Base-by-base conservation (phyloP, 108 stramenopile species). In the Thalassiosira profunda region DNA sequence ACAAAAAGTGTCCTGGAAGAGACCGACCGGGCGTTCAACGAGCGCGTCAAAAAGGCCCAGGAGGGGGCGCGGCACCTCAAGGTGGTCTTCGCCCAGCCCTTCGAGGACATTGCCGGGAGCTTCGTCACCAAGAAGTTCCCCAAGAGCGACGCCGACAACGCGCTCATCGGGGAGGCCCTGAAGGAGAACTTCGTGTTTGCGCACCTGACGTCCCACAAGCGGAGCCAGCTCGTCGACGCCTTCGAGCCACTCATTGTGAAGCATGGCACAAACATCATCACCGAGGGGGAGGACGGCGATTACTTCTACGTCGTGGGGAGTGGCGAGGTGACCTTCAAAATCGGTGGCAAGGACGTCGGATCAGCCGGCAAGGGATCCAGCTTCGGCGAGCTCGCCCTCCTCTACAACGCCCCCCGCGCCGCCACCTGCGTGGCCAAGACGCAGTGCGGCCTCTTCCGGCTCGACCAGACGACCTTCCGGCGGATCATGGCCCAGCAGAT, bases 381-480 rank as follows among this genome's bases (percentile, higher is more conserved):
- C 51, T 98, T 99, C 80, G 98, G 98, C 25, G 98, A 99, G 68
- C 72, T 98, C 17, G 93, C 97, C 4, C 68, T 98, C 20, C 60
- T 98, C 64, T 99, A 99, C 71, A 91, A 98, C 70, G 86, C 81
- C 23, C 96, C 97, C 0, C 84, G 98, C 17, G 96, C 97, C 23
- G 98, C 97, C 7, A 94, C 95, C 7, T 89, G 88, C 62, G 51
- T 82, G 25, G 89, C 92, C 31, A 63, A 90, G 81, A 52, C 63
- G 12, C 58, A 73, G 31, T 63, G 62, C 26, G 43, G 41, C 26
- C 29, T 93, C 9, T 93, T 86, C 77, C 82, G 87, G 30, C 82
- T 96, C 54, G 92, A 92, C 58, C 92, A 92, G 52, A 65, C 70
- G 17, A 88, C 91, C 48, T 96, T 94, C 67, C 74, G 88, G 36